Base-by-base conservation (phyloP, 495 filamentous ascomycete genomes). In the Aspergillus avenaceus region DNA sequence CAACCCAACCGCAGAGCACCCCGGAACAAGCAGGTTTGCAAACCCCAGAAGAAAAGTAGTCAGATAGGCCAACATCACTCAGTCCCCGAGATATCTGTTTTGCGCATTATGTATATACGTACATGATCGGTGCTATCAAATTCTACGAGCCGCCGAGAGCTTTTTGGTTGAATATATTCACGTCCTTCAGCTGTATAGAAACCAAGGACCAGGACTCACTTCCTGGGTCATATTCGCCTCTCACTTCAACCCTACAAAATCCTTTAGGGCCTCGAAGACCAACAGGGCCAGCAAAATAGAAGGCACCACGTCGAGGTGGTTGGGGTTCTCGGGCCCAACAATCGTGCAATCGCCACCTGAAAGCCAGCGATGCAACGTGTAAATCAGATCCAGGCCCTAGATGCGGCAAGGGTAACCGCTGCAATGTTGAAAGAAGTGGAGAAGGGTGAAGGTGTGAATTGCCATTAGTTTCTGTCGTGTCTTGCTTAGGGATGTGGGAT, bases 241-340 rank as follows among this genome's bases (percentile, higher is more conserved):
- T 60, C 2, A 85, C 79, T 60, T 85, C 81, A 44, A 85, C 59
- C 13, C 79, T 73, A 49, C 78, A 73, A 52, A 71, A 72, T 3
- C 76, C 84, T 42, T 70, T 78, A 0, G 77, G 60, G 1, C 85
- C 82, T 24, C 75, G 70, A 1, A 92, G 41, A 45, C 85, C 84
- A 0, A 95, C 77, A 2, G 87, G 67, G 0, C 88, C 88, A 16
- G 66, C 67, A 18, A 92, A 71, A 13, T 78, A 62, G 43, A 91
- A 78, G 21, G 75, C 76, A 2, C 88, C 88, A 21, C 83, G 76
- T 8, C 79, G 83, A 28, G 83, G 77, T 22, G 77, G 60, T 18
- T 54, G 58, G 19, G 47, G 45, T 14, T 47, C 44, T 22, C 40
- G 54, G 27, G 53, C 46, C 34, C 44, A 54, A 43, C 65, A 63